Evolutionary conservation across 306 rosid genomes (phyloP).

Genomic region (Rosa lucieae): DNA sequence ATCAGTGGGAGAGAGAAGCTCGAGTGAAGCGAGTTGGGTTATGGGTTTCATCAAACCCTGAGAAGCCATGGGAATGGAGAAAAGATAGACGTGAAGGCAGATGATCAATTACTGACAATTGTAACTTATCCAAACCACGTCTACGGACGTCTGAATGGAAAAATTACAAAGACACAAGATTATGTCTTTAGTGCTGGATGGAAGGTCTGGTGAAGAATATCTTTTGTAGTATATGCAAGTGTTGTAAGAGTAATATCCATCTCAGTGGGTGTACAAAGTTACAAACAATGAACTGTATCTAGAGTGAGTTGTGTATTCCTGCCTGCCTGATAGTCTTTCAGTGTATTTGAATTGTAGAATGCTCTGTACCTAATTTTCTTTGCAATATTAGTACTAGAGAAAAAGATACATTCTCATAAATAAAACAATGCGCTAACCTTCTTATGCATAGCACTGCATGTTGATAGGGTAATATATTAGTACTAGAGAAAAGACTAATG

Average conservation of each 20-base stretch:
- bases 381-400: background rate
- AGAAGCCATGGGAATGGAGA: slow-evolving; percentile 98
- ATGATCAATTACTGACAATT: background rate
- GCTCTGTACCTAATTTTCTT: background rate
- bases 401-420: background rate
- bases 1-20: slow-evolving; percentile 79
- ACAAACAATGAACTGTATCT: background rate
- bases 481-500: too few relatives aligned
- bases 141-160: background rate
- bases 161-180: background rate
- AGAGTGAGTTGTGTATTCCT: background rate
- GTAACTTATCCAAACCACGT: background rate
- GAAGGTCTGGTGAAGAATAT: background rate
- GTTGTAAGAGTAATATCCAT: background rate
- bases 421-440: too few relatives aligned
- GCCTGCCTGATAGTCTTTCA: background rate
- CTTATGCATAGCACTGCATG: too few relatives aligned
- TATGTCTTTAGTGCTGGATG: background rate
- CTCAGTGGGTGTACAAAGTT: background rate
- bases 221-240: background rate
- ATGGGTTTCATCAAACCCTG: slow-evolving; percentile 88
- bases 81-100: slow-evolving; percentile 46
- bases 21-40: slow-evolving; percentile 64
- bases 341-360: background rate
- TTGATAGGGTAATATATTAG: too few relatives aligned